Evolutionary conservation across 805 yeast genomes (phyloP), one percentile per base, ranked within the genome.

Genomic region (Pichia cabralensis): DNA sequence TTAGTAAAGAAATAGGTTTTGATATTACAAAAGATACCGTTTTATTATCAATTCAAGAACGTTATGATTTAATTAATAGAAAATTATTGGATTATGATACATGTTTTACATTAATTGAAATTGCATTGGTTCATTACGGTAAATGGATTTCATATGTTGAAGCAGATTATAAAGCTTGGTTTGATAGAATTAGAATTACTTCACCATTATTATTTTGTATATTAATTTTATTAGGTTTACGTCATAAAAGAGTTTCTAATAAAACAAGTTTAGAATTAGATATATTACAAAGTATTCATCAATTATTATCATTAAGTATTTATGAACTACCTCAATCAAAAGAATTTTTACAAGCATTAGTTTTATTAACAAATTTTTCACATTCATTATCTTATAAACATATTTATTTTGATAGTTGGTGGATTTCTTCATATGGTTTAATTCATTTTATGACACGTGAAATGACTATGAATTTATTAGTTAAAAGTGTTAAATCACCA

Each of bases 321-420:
- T 47, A 63, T 19, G 47, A 46, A n/a, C 47, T 60, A 9, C 70
- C 69, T 1, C 71, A 64, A 30, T 43, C 53, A 30, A 64, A 61
- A 26, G 61, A 76, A 47, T 75, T 73, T 47, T 50, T 80, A 37
- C 85, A 80, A 52, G 73, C 80, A 0, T 50, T 78, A 34, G 79
- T 77, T 5, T 62, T 79, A 8, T 45, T 80, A 16, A 65, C 83
- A 0, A 69, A 75, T 18, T 75, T 76, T 49, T 70, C 77, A 20
- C 57, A 71, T 18, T 71, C 83, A 1, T 53, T 79, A 8, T 68
- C 81, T 4, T 62, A 72, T 13, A 64, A 64, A 4, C 62, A 63
- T 24, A 49, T 71, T 34, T 67, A 68, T 30, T 60, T 80, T 28
- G 89, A 80, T 50, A 76, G 80, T 1, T 80, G 89, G 89, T 63